phyloP scores from a whole-genome alignment of 2,329 filamentous ascomycete genomes.

The Ilyonectria robusta region DNA sequence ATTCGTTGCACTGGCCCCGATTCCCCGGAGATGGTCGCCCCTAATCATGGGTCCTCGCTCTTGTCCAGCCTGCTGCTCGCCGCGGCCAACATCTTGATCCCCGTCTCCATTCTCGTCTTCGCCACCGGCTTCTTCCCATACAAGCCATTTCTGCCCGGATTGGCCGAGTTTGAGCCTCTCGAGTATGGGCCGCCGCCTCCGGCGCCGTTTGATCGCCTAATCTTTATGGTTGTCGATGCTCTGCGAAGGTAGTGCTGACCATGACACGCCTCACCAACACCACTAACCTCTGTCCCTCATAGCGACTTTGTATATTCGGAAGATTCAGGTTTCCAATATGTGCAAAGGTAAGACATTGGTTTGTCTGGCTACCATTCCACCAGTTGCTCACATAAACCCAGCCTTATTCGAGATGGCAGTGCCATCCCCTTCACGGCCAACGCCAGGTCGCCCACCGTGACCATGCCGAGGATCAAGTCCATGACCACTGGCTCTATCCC shows the following conservation, averaged over 20 bases:
- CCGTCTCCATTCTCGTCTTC: slow-evolving; percentile 81
- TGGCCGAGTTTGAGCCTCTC: slow-evolving; percentile 77
- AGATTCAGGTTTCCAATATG: slow-evolving; percentile 86
- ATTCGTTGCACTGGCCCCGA: slow-evolving; percentile 21
- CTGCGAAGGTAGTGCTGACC: slow-evolving; percentile 79
- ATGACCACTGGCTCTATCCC: slow-evolving; percentile 98
- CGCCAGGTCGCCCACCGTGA: slow-evolving; percentile 96
- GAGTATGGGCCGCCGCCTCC: slow-evolving; percentile 70
- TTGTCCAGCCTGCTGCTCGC: slow-evolving; percentile 64
- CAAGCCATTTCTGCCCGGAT: slow-evolving; percentile 90
- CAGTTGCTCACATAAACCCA: slow-evolving; percentile 54
- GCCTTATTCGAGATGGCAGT: slow-evolving; percentile 84
- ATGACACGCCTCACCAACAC: slow-evolving; percentile 34
- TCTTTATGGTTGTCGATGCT: slow-evolving; percentile 99
- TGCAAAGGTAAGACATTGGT: slow-evolving; percentile 78
- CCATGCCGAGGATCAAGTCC: slow-evolving; percentile 97
- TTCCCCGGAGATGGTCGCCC: slow-evolving; percentile 42
- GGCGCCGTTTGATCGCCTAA: slow-evolving; percentile 86
- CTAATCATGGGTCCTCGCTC: slow-evolving; percentile 46
- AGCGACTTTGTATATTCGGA: slow-evolving; percentile 95
- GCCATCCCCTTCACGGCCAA: slow-evolving; percentile 96
- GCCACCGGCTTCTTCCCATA: slow-evolving; percentile 97
- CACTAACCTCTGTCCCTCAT: slow-evolving; percentile 20
- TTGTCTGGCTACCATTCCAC: not conserved
- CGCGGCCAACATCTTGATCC: slow-evolving; percentile 83